A percentile compares a stretch with the other conserved stretches of the same genome.
These are phyloP conservation scores for Paraurostyla sp. DNA, from an alignment of 73 alveolate genomes.

Conservation along the genomic window DNA sequence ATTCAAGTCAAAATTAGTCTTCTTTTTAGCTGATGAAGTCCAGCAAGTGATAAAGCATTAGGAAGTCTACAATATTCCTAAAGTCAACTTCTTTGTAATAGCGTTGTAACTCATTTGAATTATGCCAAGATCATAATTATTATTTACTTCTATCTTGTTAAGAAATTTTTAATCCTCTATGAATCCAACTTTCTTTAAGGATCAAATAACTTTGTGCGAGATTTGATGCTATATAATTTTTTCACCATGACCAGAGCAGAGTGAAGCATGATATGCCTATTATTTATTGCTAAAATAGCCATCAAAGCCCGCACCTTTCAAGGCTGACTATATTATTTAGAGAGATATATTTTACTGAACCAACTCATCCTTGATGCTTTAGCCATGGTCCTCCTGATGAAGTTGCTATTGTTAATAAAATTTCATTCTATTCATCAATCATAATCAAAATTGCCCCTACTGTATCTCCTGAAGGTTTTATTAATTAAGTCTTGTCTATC, in stretches of 20 bases:
- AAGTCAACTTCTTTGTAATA: background rate
- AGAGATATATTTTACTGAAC: background rate
- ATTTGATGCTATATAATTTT: background rate
- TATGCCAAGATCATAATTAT: background rate
- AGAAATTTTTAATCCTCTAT: slow-evolving; percentile 8
- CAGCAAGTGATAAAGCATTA: background rate
- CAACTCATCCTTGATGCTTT: background rate
- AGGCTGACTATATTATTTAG: background rate
- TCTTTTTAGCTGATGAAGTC: background rate
- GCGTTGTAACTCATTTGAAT: background rate
- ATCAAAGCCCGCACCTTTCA: slow-evolving; percentile 36
- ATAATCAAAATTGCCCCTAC: slow-evolving; percentile 2
- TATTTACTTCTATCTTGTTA: background rate
- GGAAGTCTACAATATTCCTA: background rate
- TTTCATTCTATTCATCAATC: background rate
- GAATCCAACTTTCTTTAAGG: background rate
- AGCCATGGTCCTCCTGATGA: slow-evolving; percentile 49
- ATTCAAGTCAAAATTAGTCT: background rate
- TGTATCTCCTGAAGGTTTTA: background rate
- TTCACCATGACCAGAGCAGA: slow-evolving; percentile 42
- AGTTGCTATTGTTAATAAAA: background rate
- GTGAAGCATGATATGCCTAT: background rate
- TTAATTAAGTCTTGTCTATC: background rate
- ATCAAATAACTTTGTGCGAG: background rate
- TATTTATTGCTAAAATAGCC: background rate